phyloP scores from a whole-genome alignment of 2,329 filamentous ascomycete genomes.

The Fusarium luffae region DNA sequence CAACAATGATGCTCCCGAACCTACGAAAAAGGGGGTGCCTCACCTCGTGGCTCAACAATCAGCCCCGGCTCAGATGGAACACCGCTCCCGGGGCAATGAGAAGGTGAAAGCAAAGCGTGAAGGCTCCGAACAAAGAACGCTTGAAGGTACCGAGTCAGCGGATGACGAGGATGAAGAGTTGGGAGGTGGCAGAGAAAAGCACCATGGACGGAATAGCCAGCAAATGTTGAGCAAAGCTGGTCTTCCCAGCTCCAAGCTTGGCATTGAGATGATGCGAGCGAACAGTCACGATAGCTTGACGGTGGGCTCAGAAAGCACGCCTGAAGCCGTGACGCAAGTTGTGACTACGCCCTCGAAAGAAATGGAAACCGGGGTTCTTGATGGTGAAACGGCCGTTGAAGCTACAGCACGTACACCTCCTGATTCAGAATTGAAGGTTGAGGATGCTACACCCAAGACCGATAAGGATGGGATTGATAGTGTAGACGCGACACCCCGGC shows the following conservation, averaged over 20 bases:
- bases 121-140: conserved; percentile 75
- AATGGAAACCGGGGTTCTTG: conserved; percentile 48
- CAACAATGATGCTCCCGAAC: conserved; percentile 55
- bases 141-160: conserved; percentile 84
- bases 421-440: conserved; percentile 29
- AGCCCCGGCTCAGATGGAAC: conserved; percentile 71
- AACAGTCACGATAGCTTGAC: conserved; percentile 89
- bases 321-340: conserved; percentile 64
- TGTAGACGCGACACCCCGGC: conserved; percentile 59
- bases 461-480: conserved; percentile 36
- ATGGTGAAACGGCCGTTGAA: conserved; percentile 17
- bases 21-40: conserved; percentile 58
- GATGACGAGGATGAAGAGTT: conserved; percentile 96
- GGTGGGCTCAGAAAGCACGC: conserved; percentile 61
- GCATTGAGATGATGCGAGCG: conserved; percentile 97
- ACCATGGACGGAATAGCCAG: conserved; percentile 60
- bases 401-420: conserved; percentile 42
- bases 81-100: conserved; percentile 72
- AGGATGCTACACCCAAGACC: conserved; percentile 10
- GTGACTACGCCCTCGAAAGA: conserved; percentile 61
- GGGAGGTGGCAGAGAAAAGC: conserved; percentile 61
- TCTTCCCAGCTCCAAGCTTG: conserved; percentile 85
- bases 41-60: conserved; percentile 70
- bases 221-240: conserved; percentile 59
- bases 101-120: conserved; percentile 80